Percentiles rank a stretch among this genome's conserved stretches.
phyloP scores from a whole-genome alignment of 2,329 filamentous ascomycete genomes.

The Aspergillus proliferans region DNA sequence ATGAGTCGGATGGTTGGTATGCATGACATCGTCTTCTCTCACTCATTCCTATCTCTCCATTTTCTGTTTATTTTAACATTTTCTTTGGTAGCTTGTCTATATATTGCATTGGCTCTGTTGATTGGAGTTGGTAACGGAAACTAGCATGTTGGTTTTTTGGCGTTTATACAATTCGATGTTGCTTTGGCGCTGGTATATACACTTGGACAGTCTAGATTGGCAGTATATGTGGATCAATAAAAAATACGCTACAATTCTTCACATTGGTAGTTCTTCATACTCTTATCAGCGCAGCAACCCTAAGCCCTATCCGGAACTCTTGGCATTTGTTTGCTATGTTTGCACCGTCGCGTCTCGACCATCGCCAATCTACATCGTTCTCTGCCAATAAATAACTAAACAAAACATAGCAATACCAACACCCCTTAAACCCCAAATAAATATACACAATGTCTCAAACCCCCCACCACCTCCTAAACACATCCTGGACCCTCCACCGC shows the following conservation, averaged over 20 bases:
- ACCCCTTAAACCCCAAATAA: slow-evolving; percentile 18
- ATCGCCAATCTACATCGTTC: neutral
- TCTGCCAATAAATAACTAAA: no score
- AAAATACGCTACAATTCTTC: neutral
- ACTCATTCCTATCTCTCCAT: slow-evolving; percentile 1
- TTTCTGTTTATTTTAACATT: slow-evolving; percentile 5
- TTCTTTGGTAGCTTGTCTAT: slow-evolving; percentile 6
- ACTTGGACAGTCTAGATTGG: neutral
- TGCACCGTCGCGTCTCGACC: neutral
- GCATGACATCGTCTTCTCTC: slow-evolving; percentile 16
- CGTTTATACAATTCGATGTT: neutral
- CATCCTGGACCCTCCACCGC: slow-evolving; percentile 50
- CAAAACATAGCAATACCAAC: neutral
- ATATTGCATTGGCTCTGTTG: neutral
- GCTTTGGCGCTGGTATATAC: neutral
- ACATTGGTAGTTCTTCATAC: neutral
- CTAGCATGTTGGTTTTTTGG: neutral
- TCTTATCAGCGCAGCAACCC: neutral
- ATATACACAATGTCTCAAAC: neutral
- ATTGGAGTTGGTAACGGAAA: neutral
- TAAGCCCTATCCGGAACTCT: slow-evolving; percentile 3
- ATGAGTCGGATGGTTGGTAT: slow-evolving; percentile 23
- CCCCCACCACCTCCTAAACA: slow-evolving; percentile 43
- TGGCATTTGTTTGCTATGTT: slow-evolving; percentile 9
- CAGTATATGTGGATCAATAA: neutral